Percentiles rank a stretch among this genome's conserved stretches.
Evolutionary conservation across 2,329 filamentous ascomycete genomes (phyloP).

Genomic region (Exophiala calicioides): DNA sequence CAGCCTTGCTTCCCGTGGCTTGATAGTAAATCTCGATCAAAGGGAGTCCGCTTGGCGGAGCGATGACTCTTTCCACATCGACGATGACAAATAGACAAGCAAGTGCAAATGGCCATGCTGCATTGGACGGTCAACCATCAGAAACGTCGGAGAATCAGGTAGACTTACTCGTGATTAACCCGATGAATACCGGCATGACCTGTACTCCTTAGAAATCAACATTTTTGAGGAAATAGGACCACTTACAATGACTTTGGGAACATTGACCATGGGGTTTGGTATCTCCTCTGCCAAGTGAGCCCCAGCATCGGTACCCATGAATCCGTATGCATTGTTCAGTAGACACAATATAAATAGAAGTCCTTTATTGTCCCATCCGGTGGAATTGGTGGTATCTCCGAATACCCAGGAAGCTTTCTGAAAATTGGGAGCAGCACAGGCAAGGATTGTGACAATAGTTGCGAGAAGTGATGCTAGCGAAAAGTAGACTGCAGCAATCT

Average conservation of each 20-base stretch:
- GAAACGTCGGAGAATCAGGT: too few relatives aligned
- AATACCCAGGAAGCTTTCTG: slow-evolving; percentile 35
- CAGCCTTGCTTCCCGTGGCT: slow-evolving; percentile 45
- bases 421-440: slow-evolving; percentile 20
- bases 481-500: slow-evolving; percentile 13
- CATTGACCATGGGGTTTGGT: slow-evolving; percentile 38
- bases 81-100: slow-evolving; percentile 49
- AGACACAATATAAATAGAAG: slow-evolving; percentile 33
- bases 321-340: slow-evolving; percentile 26
- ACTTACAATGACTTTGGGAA: slow-evolving; percentile 37
- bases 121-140: slow-evolving; percentile 31
- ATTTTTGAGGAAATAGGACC: neutral
- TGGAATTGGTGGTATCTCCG: slow-evolving; percentile 41
- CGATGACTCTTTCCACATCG: slow-evolving; percentile 41
- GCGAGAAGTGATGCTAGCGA: slow-evolving; percentile 21
- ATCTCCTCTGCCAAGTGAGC: slow-evolving; percentile 26
- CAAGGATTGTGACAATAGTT: slow-evolving; percentile 29
- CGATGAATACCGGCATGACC: too few relatives aligned
- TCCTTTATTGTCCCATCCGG: slow-evolving; percentile 39
- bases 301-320: slow-evolving; percentile 20
- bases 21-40: slow-evolving; percentile 54
- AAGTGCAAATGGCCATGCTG: slow-evolving; percentile 28
- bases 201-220: neutral
- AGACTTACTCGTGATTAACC: too few relatives aligned
- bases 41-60: slow-evolving; percentile 48